Evolutionary conservation across 768 basidiomycete genomes (phyloP).

Genomic region (Tephrocybe rancida): DNA sequence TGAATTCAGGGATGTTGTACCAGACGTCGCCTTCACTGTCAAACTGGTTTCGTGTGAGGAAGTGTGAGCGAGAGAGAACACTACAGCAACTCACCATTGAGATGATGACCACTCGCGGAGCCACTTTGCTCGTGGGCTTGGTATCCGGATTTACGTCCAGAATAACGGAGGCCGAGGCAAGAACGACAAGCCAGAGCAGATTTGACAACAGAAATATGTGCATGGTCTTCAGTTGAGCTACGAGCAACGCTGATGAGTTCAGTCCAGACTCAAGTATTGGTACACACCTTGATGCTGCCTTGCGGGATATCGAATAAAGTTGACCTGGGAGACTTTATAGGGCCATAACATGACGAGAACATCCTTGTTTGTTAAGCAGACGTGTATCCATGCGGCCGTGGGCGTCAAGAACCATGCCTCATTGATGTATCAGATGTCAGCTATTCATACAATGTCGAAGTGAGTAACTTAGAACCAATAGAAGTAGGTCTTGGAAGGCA

Average conservation of each 20-base stretch:
- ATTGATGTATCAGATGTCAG: constrained; percentile 3
- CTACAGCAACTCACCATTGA: constrained; percentile 9
- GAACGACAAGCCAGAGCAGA: constrained; percentile 9
- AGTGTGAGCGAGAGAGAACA: not conserved
- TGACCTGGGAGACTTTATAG: constrained; percentile 6
- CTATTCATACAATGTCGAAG: not conserved
- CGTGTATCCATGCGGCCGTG: not conserved
- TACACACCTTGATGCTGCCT: constrained; percentile 8
- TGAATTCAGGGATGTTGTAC: constrained; percentile 12
- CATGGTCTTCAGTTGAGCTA: constrained; percentile 9
- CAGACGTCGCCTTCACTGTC: constrained; percentile 12
- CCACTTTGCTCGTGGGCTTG: not conserved
- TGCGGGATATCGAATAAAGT: not conserved
- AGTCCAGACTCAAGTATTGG: not conserved
- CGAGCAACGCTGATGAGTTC: not conserved
- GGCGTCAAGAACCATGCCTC: constrained; percentile 2
- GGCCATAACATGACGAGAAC: constrained; percentile 8
- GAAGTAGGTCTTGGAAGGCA: too few relatives aligned
- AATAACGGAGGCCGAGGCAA: constrained; percentile 7
- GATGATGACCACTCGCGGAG: constrained; percentile 15
- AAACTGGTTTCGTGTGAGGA: not conserved
- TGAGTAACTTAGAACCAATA: too few relatives aligned
- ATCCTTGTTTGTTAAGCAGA: not conserved
- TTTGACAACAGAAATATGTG: constrained; percentile 11
- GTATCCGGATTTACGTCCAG: not conserved